Base-by-base conservation (phyloP, 768 basidiomycete genomes). In the Erythrobasidium yunnanense region DNA sequence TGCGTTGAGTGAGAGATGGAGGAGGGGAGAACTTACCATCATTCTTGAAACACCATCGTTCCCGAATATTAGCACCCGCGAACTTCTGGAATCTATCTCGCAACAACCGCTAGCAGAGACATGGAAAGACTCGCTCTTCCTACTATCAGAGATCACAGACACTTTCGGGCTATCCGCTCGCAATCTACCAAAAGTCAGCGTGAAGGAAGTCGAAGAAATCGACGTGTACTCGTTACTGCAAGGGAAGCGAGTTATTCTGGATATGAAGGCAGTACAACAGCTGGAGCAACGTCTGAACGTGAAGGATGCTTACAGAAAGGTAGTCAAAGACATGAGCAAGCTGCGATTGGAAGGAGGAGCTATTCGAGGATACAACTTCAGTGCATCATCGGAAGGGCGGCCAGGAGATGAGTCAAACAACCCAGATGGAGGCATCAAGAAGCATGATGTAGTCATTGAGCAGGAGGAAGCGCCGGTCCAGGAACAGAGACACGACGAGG, bases 141-240 rank as follows among this genome's bases (percentile, higher is more conserved):
- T 63, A 23, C 22, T 63, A 6, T 63, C 60, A 5, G 29, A 25
- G 30, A 29, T 63, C 15, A 29, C 32, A 23, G 20, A 46, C 2
- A 51, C 32, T 7, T 63, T 63, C 22, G 60, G 22, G 7, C 47
- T 63, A 7, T 63, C 60, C 4, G 60, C 60, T 20, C 60, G 49
- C 47, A 63, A 63, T 33, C 22, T 63, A 18, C 47, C 60, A 7
- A 6, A 30, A 7, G 47, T 63, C 2, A 23, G 29, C 18, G 60
- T 63, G n/a, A 6, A 30, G 25, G 27, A 30, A 6, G 49, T 63
- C 3, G 49, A 51, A 17, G 60, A 63, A 18, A 49, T 63, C 8
- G 60, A 63, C 18, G 60, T 63, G 2, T 63, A 50, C 46, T 38
- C 60, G 5, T 25, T 63, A 5, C 49, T 63, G 15, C 60, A 63